Evolutionary conservation across 345 rosid species (phyloP).

Genomic region (Salix purpurea): DNA sequence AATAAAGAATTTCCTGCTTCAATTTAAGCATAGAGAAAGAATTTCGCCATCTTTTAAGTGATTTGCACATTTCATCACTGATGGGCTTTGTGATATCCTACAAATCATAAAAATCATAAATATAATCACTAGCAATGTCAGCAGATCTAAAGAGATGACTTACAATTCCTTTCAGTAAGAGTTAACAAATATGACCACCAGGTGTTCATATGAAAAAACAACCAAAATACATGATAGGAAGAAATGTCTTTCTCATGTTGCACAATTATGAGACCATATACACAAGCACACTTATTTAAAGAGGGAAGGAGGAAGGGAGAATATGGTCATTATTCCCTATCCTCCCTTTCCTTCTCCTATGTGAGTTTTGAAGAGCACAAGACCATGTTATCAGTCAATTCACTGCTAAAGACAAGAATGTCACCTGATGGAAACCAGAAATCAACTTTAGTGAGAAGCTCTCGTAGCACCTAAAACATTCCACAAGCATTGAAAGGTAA

Average conservation of each 20-base stretch:
- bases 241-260: not conserved
- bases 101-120: slow-evolving; percentile 6
- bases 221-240: not conserved
- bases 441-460: slow-evolving; percentile 80
- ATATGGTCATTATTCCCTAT: not conserved
- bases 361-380: not conserved
- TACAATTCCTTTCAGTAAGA: not conserved
- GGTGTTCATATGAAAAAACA: not conserved
- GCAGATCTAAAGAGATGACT: not conserved
- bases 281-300: not conserved
- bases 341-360: not conserved
- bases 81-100: slow-evolving; percentile 89
- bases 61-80: slow-evolving; percentile 66
- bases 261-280: not conserved
- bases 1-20: slow-evolving; percentile 88
- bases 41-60: slow-evolving; percentile 75
- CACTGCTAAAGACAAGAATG: slow-evolving; percentile 3
- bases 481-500: slow-evolving; percentile 17
- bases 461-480: slow-evolving; percentile 75
- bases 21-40: slow-evolving; percentile 80
- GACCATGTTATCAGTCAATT: not conserved
- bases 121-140: not conserved
- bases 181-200: not conserved
- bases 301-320: not conserved
- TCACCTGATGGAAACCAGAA: slow-evolving; percentile 94